These are phyloP conservation scores for Apiotrichum veenhuisii DNA, from an alignment of 1,284 basidiomycete genomes.

Conservation along the genomic window DNA sequence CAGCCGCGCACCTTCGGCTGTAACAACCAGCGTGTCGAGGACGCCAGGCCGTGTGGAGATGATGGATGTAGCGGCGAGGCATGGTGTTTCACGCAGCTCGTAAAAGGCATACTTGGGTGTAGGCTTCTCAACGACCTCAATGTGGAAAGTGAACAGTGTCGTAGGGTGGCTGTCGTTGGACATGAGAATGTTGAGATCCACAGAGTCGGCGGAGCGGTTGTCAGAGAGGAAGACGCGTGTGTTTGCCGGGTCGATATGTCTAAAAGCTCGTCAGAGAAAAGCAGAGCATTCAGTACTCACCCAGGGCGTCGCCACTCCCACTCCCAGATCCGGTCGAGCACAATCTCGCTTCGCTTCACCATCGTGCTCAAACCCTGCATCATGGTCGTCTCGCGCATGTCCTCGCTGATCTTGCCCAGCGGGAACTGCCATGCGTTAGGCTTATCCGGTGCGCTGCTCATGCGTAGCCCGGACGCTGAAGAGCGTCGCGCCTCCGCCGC, in stretches of 20 bases:
- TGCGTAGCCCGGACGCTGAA: not conserved
- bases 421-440: constrained; percentile 48
- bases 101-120: constrained; percentile 35
- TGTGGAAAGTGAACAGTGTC: constrained; percentile 54
- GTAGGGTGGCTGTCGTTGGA: constrained; percentile 51
- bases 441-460: constrained; percentile 39
- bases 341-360: constrained; percentile 35
- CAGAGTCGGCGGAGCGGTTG: constrained; percentile 22
- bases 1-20: constrained; percentile 55
- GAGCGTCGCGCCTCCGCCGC: no score
- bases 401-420: constrained; percentile 57
- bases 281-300: constrained; percentile 21
- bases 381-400: constrained; percentile 50
- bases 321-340: constrained; percentile 35
- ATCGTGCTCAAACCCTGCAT: constrained; percentile 38
- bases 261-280: not conserved
- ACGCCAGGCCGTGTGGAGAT: constrained; percentile 60
- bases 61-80: constrained; percentile 57
- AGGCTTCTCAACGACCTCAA: constrained; percentile 48
- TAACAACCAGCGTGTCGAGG: constrained; percentile 65
- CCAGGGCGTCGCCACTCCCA: constrained; percentile 35
- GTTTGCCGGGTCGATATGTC: constrained; percentile 50
- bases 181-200: constrained; percentile 53
- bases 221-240: constrained; percentile 40
- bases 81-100: constrained; percentile 47